Conservation (phyloP, 78 protist genomes). For the Dictyostelium discoideum region DNA sequence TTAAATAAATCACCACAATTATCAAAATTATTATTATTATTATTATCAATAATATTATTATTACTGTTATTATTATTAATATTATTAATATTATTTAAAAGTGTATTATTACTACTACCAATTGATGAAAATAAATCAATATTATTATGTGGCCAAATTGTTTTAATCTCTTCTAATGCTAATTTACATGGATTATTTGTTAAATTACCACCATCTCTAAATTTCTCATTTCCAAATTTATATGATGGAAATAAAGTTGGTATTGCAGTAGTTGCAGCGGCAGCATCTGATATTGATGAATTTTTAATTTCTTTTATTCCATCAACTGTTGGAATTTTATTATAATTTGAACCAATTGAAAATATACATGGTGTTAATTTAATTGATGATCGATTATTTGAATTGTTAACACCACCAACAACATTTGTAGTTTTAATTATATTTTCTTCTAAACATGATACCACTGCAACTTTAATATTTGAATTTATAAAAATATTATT, state of each 20-base stretch:
- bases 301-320: not conserved
- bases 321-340: not conserved
- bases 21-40: not conserved
- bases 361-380: constrained; percentile 21
- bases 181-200: not conserved
- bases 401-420: not conserved
- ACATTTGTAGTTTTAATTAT: not conserved
- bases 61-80: not conserved
- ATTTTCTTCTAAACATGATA: not conserved
- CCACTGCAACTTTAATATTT: not conserved
- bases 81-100: not conserved
- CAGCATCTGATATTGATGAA: constrained; percentile 13
- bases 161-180: not conserved
- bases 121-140: not conserved
- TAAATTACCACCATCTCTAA: constrained; percentile 3
- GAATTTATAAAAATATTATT: not conserved
- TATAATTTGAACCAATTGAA: not conserved
- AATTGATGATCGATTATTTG: not conserved
- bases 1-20: not conserved
- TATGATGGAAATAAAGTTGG: constrained; percentile 6
- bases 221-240: not conserved
- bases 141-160: constrained; percentile 3
- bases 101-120: not conserved
- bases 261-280: not conserved
- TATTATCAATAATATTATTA: not conserved